A percentile compares a stretch with the other conserved stretches of the same genome.
phyloP scores from a whole-genome alignment of 306 rosid species.

The Bauhinia variegata region DNA sequence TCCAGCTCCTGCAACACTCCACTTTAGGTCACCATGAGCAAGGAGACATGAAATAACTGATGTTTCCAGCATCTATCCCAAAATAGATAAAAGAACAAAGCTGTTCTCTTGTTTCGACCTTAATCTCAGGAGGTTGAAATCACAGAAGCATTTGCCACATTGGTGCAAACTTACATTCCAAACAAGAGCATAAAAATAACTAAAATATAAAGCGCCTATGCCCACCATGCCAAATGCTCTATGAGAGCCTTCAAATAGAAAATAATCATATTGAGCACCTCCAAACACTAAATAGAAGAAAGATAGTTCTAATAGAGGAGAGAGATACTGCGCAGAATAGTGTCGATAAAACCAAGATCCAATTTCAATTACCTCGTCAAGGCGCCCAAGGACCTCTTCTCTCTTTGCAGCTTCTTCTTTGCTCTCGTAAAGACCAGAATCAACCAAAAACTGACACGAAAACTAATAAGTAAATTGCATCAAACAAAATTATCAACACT shows the following conservation, averaged over 20 bases:
- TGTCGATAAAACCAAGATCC: neutral
- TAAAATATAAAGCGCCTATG: neutral
- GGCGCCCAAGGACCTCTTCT: constrained; percentile 76
- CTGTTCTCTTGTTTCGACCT: neutral
- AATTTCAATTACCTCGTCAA: constrained; percentile 58
- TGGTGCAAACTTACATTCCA: neutral
- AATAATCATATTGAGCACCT: neutral
- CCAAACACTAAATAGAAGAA: neutral
- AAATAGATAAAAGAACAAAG: neutral
- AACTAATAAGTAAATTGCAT: neutral
- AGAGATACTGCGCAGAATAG: neutral
- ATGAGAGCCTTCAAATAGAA: neutral
- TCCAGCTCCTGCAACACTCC: neutral
- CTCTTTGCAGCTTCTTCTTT: constrained; percentile 63
- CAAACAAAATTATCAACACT: neutral
- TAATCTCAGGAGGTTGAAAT: neutral
- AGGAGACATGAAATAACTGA: neutral
- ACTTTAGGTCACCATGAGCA: neutral
- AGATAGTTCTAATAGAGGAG: neutral
- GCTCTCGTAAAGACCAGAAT: constrained; percentile 84
- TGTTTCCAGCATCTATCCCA: neutral
- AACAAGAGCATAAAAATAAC: neutral
- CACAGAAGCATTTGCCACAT: neutral
- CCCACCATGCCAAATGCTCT: neutral
- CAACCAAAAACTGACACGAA: constrained; percentile 61